Evolutionary conservation across 139 green algal species (phyloP).

Genomic region (Ettlia oleoabundans): DNA sequence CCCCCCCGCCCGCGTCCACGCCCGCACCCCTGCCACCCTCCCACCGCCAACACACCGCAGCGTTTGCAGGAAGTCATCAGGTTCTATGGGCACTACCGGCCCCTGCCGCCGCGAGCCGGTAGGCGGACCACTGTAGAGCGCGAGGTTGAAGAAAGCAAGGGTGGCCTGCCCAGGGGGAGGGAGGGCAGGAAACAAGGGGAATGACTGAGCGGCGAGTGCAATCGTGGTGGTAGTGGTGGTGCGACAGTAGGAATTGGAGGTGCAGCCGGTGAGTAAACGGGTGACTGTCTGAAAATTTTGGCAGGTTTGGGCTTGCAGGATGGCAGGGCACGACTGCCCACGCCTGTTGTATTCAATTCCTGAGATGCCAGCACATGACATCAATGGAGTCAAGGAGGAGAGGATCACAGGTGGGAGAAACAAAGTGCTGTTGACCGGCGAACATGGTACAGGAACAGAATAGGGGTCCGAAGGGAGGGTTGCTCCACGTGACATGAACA

Average conservation of each 20-base stretch:
- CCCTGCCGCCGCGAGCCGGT: neutral
- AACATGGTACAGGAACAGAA: neutral
- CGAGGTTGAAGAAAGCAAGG: constrained; percentile 23
- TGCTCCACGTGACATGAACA: neutral
- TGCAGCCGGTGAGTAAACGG: too few species aligned
- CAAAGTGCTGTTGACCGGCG: too few species aligned
- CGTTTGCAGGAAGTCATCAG: constrained; percentile 29
- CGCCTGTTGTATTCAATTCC: too few species aligned
- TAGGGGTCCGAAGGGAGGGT: too few species aligned
- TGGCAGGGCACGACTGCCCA: too few species aligned
- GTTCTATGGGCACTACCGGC: neutral
- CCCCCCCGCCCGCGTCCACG: neutral
- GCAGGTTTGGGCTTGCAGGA: too few species aligned
- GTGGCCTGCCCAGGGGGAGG: neutral
- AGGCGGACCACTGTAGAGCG: constrained; percentile 10
- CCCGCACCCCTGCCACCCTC: neutral
- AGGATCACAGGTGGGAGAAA: too few species aligned
- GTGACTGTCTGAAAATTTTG: too few species aligned
- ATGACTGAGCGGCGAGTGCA: neutral
- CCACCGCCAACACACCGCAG: neutral
- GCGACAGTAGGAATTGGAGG: too few species aligned
- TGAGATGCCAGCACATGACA: too few species aligned
- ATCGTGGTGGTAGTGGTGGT: too few species aligned
- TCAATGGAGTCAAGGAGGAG: too few species aligned
- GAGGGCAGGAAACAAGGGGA: neutral